Evolutionary conservation across 75 land plant species (phyloP), one percentile per base, ranked within the genome.

Genomic region (Pinus taeda): DNA sequence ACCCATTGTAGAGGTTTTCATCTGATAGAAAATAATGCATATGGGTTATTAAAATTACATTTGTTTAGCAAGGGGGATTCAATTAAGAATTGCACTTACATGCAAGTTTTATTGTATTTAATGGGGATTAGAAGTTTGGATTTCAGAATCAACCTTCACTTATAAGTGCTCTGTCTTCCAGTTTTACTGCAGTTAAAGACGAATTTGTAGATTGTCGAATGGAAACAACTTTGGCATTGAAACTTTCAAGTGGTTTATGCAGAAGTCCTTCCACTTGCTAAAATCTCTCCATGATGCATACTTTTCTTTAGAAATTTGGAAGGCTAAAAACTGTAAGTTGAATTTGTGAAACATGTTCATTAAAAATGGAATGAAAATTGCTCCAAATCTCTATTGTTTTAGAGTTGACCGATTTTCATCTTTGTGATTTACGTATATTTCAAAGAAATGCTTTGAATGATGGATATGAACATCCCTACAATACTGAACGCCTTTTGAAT

Each of bases 401-500:
- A 61, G 24, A 61, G 21, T 61, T 61, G 63, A 24, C 24, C 2
- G 6, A 61, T 61, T 61, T 61, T 61, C 63, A 61, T 22, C 30
- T 61, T 3, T 86, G 39, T 81, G 63, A 65, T 75, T 78, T 57
- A 77, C 15, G 56, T 83, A 86, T 39, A 89, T 89, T 24, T 57
- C 73, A 76, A 89, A 89, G 60, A 86, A 57, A 66, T 89, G 91
- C 82, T 81, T 89, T 7, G 88, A 89, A 78, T 89, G 87, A 59
- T 59, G 83, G 1, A 24, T 79, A 4, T 86, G 84, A 15, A 89
- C 62, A 3, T 57, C 17, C 42, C 37, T 57, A 75, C 88, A 89
- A 42, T 45, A 30, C 7, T 84, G 78, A 62, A 77, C 33, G 3
- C 73, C 84, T 21, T 77, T 70, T 0, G 72, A 75, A 70, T 87